phyloP scores from a whole-genome alignment of 345 rosid genomes.

The Physaria fendleri region DNA sequence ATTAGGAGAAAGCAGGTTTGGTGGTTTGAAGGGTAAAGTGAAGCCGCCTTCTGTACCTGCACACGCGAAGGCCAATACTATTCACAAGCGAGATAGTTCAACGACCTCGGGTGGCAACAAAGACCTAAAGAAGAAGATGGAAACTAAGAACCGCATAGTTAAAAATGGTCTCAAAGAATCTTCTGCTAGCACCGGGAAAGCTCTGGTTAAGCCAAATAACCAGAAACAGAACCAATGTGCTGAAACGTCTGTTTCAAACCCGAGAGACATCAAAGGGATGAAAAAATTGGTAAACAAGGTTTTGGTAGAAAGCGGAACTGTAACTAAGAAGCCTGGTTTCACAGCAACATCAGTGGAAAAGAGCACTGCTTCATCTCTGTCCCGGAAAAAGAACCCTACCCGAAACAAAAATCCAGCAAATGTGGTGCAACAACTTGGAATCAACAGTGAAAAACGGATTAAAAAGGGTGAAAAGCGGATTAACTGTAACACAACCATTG shows the following conservation, averaged over 20 bases:
- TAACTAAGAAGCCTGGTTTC: slow-evolving; percentile 32
- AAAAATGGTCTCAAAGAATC: slow-evolving; percentile 32
- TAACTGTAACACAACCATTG: slow-evolving; percentile 36
- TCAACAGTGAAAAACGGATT: slow-evolving; percentile 27
- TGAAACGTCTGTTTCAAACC: slow-evolving; percentile 34
- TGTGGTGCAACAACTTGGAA: slow-evolving; percentile 29
- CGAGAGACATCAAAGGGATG: slow-evolving; percentile 31
- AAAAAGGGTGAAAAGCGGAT: slow-evolving; percentile 33
- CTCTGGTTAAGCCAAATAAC: slow-evolving; percentile 54
- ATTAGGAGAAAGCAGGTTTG: slow-evolving; percentile 29
- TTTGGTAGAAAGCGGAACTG: slow-evolving; percentile 25
- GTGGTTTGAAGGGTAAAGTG: slow-evolving; percentile 36
- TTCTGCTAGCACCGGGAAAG: slow-evolving; percentile 28
- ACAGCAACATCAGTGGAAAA: slow-evolving; percentile 23
- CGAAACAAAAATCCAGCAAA: slow-evolving; percentile 33
- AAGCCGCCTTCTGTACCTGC: slow-evolving; percentile 36
- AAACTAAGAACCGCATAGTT: slow-evolving; percentile 18
- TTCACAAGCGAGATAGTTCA: slow-evolving; percentile 42
- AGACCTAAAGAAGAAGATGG: slow-evolving; percentile 34
- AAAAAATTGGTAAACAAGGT: too few species aligned
- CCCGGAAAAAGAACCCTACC: slow-evolving; percentile 36
- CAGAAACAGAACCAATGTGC: slow-evolving; percentile 54
- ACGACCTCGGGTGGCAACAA: slow-evolving; percentile 16
- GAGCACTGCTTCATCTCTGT: slow-evolving; percentile 26
- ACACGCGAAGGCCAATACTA: slow-evolving; percentile 38